These are phyloP conservation scores for Quercus bicolor DNA, from an alignment of 306 rosid species.

Conservation along the genomic window DNA sequence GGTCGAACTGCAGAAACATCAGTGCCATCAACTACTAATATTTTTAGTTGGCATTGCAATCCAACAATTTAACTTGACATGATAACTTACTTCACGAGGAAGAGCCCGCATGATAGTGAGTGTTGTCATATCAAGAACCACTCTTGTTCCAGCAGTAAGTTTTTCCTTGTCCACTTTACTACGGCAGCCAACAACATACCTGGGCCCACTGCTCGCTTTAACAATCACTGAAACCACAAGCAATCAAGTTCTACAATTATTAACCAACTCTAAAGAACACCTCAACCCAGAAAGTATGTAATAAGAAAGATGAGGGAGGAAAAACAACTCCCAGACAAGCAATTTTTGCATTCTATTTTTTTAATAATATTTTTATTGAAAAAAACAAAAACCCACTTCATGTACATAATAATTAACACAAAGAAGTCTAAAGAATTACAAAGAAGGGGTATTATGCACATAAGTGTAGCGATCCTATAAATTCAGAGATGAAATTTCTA, in stretches of 20 bases:
- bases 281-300: slow-evolving; percentile 1
- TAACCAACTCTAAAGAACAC: not conserved
- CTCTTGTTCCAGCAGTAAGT: slow-evolving; percentile 84
- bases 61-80: not conserved
- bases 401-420: too few relatives aligned
- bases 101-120: slow-evolving; percentile 93
- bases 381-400: too few relatives aligned
- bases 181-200: slow-evolving; percentile 95
- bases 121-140: slow-evolving; percentile 92
- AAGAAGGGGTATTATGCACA: too few relatives aligned
- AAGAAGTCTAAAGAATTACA: too few relatives aligned
- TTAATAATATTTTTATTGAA: too few relatives aligned
- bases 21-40: slow-evolving; percentile 7
- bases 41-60: not conserved
- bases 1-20: not conserved
- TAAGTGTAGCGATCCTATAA: too few relatives aligned
- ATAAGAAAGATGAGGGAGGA: not conserved
- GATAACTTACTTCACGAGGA: slow-evolving; percentile 79
- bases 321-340: not conserved
- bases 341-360: not conserved
- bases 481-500: too few relatives aligned
- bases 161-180: slow-evolving; percentile 92
- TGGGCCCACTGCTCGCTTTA: slow-evolving; percentile 91
- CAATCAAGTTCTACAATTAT: slow-evolving; percentile 23
- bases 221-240: slow-evolving; percentile 69